Base-by-base conservation (phyloP, 2,329 filamentous ascomycete species). In the Beauveria pseudobassiana region DNA sequence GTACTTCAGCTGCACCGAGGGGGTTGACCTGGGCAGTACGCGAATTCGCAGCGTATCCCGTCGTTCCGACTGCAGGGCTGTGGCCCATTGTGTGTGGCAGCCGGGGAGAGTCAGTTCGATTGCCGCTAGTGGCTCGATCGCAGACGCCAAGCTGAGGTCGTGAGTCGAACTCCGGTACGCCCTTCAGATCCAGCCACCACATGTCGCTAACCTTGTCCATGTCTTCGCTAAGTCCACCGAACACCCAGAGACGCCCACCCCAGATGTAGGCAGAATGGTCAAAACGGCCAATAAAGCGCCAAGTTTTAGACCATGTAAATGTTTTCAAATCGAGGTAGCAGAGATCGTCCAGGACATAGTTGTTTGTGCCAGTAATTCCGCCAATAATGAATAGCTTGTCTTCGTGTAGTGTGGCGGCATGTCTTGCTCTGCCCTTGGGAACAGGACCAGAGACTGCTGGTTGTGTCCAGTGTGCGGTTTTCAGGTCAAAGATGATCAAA, bases 181-280 rank as follows among this genome's bases (percentile, higher is more conserved):
- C 92, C 72, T 96, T 93, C 55, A 99, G 82, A 75, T 99, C 95
- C 49, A 99, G 80, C 93, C 95, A 99, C 90, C 92, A 97, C 49
- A 99, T 83, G 73, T 99, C 95, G 63, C 91, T 93, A 64, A 90
- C 91, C 69, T 96, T 93, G 77, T 98, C 93, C 91, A 98, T 96
- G 67, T 97, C 93, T 68, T 95, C 90, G 65, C 91, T 95, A 55
- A 99, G 81, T 2, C 95, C 95, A 45, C 95, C 95, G 74, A 96
- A 97, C 7, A 98, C 92, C 93, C 93, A 99, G 40, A 99, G 87
- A 49, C 91, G 86, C 65, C 95, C 93, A 61, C 89, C 81, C 82
- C 93, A 97, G 63, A 99, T 88, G 81, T 93, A 97, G 58, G 90
- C 92, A 18, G 91, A 92, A 72, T 99, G 95, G 69, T 99, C 95